Base-by-base conservation (phyloP, 1,284 basidiomycete species). In the Kalmanozyma brasiliensis region DNA sequence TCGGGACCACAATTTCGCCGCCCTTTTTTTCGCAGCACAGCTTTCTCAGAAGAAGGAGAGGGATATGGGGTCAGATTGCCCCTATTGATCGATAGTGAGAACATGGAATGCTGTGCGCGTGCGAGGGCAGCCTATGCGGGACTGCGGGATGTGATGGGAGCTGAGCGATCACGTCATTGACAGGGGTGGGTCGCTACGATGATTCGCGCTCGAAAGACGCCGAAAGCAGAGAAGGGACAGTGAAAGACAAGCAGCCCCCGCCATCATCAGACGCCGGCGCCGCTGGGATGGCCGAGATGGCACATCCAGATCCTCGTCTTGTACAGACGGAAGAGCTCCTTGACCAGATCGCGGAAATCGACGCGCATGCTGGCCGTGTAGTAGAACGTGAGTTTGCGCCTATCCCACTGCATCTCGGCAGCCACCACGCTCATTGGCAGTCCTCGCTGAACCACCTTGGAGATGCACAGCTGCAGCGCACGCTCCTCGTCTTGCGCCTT, bases 351-450 rank as follows among this genome's bases (percentile, higher is more conserved):
- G 74, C 95, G 87, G 85, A 98, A 98, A 84, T 98, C 95, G 82
- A 98, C 94, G 71, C 95, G 86, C 84, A 93, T 93, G 79, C 95
- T 93, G 49, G 94, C 93, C 61, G 94, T 86, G 83, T 96, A 98
- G 85, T 97, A 98, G 85, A 97, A 97, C 0, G 95, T 98, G 65
- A 98, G 84, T 85, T 98, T 97, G 83, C 94, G 91, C 45, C 95
- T 90, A 49, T 79, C 77, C 76, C 76, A 98, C 83, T 98, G 95
- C 85, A 95, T 97, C 84, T 98, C 95, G 29, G 94, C 94, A 81
- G 96, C 94, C 55, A 96, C 90, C 58, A 98, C 93, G 83, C 94
- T 92, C 95, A 98, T 98, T 16, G 94, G 93, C 77, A 98, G 84
- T 79, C 93, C 80, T 45, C 71, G 52, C 92, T 77, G 75, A 41